These are phyloP conservation scores for Symmetrospora coprosmae DNA, from an alignment of 768 basidiomycete species.

Conservation along the genomic window DNA sequence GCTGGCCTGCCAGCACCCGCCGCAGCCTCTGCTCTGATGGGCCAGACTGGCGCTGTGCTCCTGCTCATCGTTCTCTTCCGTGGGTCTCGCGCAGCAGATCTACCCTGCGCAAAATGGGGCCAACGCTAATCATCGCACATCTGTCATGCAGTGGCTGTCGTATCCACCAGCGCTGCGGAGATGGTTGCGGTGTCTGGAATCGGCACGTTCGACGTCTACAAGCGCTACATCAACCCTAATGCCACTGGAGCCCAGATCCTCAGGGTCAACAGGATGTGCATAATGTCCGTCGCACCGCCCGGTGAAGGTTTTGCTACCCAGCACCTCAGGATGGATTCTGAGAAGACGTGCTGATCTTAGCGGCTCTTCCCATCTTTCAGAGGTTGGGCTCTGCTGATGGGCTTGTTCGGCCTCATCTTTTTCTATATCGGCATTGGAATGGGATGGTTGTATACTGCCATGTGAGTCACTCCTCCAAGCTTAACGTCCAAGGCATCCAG, in stretches of 20 bases:
- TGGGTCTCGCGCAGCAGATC: constrained; percentile 50
- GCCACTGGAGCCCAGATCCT: constrained; percentile 47
- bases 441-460: constrained; percentile 24
- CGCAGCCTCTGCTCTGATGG: constrained; percentile 66
- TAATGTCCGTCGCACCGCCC: too few relatives aligned
- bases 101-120: background rate
- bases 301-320: too few relatives aligned
- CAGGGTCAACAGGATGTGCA: constrained; percentile 1
- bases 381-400: constrained; percentile 37
- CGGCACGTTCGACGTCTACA: constrained; percentile 73
- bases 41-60: constrained; percentile 62
- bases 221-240: constrained; percentile 64
- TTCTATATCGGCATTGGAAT: constrained; percentile 22
- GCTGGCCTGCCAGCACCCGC: constrained; percentile 76
- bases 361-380: too few relatives aligned
- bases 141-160: constrained; percentile 30
- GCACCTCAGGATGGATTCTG: too few relatives aligned
- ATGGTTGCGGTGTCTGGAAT: constrained; percentile 76
- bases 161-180: constrained; percentile 67
- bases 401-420: constrained; percentile 40
- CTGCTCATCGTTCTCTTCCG: constrained; percentile 69
- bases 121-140: too few relatives aligned
- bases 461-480: constrained; percentile 20
- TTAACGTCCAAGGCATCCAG: too few relatives aligned
- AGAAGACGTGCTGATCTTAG: too few relatives aligned